A percentile compares a stretch with the other conserved stretches of the same genome.
Conservation (phyloP, 164 flowering plant species). For the Stephania japonica region DNA sequence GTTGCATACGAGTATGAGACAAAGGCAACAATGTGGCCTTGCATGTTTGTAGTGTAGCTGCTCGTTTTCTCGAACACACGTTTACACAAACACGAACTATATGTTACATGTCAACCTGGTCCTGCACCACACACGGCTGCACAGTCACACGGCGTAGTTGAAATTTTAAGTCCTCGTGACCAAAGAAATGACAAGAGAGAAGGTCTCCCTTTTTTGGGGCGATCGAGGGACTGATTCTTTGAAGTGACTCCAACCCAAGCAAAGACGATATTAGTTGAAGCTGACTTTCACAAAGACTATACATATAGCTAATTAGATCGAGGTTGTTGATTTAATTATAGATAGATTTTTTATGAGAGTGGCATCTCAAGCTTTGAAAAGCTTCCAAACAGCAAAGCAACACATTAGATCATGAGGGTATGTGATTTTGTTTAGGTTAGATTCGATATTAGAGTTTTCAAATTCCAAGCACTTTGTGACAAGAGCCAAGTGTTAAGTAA, state of each 20-base stretch:
- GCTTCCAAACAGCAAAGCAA: slow-evolving; percentile 14
- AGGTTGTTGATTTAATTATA: background rate
- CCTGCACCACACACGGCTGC: slow-evolving; percentile 3
- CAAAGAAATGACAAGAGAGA: slow-evolving; percentile 12
- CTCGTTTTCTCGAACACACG: background rate
- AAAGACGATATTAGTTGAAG: background rate
- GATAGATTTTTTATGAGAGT: background rate
- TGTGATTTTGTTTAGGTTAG: slow-evolving; percentile 1
- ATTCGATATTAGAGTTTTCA: slow-evolving; percentile 12
- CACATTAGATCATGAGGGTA: background rate
- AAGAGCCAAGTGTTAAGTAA: slow-evolving; percentile 6
- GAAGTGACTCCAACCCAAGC: slow-evolving; percentile 11
- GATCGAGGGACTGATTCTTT: slow-evolving; percentile 14
- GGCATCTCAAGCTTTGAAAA: slow-evolving; percentile 5
- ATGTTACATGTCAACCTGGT: background rate
- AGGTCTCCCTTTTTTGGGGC: background rate
- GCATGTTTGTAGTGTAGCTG: background rate
- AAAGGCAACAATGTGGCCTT: background rate
- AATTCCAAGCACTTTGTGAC: slow-evolving; percentile 11
- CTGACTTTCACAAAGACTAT: background rate
- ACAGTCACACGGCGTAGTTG: slow-evolving; percentile 11
- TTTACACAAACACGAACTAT: background rate
- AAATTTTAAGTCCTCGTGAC: background rate
- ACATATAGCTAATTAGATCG: background rate
- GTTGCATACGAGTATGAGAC: background rate